These are phyloP conservation scores for Vicia sativa DNA, from an alignment of 306 rosid species.

Conservation along the genomic window DNA sequence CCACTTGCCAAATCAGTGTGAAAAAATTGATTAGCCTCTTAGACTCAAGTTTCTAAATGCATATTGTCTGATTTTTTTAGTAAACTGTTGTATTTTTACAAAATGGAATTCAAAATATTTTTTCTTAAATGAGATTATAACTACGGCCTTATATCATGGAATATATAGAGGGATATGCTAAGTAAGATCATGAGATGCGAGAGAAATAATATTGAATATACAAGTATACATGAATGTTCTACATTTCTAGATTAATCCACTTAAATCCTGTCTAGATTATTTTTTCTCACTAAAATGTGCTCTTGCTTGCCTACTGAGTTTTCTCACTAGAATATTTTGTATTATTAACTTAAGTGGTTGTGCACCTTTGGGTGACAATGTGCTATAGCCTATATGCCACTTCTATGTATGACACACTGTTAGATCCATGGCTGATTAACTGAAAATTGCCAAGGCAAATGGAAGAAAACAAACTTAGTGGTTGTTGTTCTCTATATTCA, in stretches of 20 bases:
- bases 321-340: neutral
- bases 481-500: neutral
- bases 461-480: too few relatives aligned
- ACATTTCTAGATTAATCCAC: neutral
- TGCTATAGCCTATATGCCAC: neutral
- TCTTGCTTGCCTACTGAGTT: neutral
- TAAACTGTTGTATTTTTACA: neutral
- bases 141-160: neutral
- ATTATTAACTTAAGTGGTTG: neutral
- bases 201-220: neutral
- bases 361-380: neutral
- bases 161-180: neutral
- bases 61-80: slow-evolving; percentile 24
- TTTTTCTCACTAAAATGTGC: neutral
- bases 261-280: too few relatives aligned
- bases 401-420: neutral
- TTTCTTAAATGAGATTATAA: slow-evolving; percentile 3
- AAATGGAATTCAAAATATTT: slow-evolving; percentile 9
- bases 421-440: too few relatives aligned
- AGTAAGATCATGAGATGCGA: neutral
- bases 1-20: slow-evolving; percentile 23
- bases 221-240: neutral
- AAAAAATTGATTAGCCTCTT: slow-evolving; percentile 27
- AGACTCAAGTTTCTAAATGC: slow-evolving; percentile 26
- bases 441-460: too few relatives aligned